Evolutionary conservation across 495 filamentous ascomycete species (phyloP).

Genomic region (Amniculicola lignicola): DNA sequence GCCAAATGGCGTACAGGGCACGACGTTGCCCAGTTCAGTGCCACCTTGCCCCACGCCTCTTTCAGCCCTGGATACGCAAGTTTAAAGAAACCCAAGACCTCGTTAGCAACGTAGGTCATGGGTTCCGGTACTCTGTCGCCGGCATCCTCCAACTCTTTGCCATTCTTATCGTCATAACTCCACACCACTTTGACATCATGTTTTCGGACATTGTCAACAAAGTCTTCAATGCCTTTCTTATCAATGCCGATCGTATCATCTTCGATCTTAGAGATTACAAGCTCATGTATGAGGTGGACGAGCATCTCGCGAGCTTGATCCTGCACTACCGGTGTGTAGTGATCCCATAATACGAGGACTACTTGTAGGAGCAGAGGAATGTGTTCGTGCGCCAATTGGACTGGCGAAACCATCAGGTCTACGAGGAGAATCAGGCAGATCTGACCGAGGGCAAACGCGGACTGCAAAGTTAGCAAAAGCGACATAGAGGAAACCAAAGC

Average conservation of each 20-base stretch:
- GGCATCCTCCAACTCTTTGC: conserved; percentile 62
- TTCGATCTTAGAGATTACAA: conserved; percentile 87
- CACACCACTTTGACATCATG: conserved; percentile 84
- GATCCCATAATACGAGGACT: conserved; percentile 91
- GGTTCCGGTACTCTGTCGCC: conserved; percentile 77
- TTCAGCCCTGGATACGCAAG: conserved; percentile 81
- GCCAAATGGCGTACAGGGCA: conserved; percentile 95
- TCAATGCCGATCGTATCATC: conserved; percentile 62
- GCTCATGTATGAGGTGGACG: conserved; percentile 93
- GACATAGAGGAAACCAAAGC: background rate
- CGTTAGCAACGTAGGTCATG: conserved; percentile 77
- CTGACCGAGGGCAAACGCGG: conserved; percentile 86
- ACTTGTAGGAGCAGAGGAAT: conserved; percentile 85
- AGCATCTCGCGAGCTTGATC: conserved; percentile 97
- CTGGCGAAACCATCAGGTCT: conserved; percentile 90
- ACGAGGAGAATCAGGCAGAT: conserved; percentile 90
- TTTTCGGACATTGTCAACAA: conserved; percentile 86
- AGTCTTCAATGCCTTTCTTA: conserved; percentile 75
- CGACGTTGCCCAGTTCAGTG: conserved; percentile 90
- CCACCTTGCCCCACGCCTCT: conserved; percentile 83
- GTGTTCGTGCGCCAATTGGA: conserved; percentile 70
- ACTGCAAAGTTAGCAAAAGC: conserved; percentile 37
- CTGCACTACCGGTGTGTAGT: conserved; percentile 91
- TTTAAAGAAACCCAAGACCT: conserved; percentile 81
- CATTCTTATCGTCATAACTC: conserved; percentile 89